Conservation (phyloP, 2,329 filamentous ascomycete species). For the Blastomyces parvus region DNA sequence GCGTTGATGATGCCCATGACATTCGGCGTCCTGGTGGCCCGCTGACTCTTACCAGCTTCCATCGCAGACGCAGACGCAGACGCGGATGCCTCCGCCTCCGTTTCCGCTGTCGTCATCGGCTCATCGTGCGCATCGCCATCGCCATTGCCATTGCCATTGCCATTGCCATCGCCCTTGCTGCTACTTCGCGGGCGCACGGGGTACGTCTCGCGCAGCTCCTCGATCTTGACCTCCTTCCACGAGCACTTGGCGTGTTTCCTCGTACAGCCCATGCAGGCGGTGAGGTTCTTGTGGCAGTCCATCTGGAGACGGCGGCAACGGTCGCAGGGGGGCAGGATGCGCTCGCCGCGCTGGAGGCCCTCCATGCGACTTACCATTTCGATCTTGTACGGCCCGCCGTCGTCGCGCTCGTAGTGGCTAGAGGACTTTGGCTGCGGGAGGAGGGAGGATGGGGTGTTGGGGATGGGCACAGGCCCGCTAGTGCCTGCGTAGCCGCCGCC, state of each 20-base stretch:
- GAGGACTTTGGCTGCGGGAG: slow-evolving; percentile 41
- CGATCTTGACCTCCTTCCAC: slow-evolving; percentile 71
- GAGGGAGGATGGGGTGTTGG: slow-evolving; percentile 45
- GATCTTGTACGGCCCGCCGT: slow-evolving; percentile 50
- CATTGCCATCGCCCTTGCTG: background rate
- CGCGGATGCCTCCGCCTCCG: background rate
- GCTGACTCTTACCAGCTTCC: background rate
- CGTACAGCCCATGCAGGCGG: slow-evolving; percentile 76
- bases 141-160: too few relatives aligned
- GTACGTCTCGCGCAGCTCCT: slow-evolving; percentile 45
- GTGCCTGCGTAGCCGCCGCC: slow-evolving; percentile 24
- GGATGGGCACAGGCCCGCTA: slow-evolving; percentile 44
- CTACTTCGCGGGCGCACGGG: slow-evolving; percentile 5
- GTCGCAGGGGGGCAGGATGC: slow-evolving; percentile 74
- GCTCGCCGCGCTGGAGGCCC: slow-evolving; percentile 60
- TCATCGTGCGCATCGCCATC: background rate
- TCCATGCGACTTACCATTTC: slow-evolving; percentile 70
- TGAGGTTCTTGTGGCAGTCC: slow-evolving; percentile 76
- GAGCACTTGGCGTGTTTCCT: slow-evolving; percentile 84
- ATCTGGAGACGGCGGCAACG: slow-evolving; percentile 70
- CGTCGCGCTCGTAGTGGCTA: slow-evolving; percentile 43
- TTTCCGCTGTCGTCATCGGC: background rate
- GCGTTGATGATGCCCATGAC: background rate
- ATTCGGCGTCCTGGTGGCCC: background rate
- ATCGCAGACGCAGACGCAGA: background rate